phyloP scores from a whole-genome alignment of 768 basidiomycete genomes.

The Leccinum longicurvipes region DNA sequence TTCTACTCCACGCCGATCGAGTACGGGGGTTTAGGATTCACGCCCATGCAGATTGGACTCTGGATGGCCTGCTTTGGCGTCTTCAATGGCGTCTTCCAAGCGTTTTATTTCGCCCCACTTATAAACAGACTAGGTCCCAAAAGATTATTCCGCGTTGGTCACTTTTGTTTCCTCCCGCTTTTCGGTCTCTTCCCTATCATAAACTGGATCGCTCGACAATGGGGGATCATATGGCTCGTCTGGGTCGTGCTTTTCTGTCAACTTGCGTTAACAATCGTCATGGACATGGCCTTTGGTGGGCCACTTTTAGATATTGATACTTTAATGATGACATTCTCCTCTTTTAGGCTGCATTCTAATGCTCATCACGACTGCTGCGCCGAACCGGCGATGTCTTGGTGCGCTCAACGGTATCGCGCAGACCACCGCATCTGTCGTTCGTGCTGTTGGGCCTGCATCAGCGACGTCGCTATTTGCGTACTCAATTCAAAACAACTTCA shows the following conservation, averaged over 20 bases:
- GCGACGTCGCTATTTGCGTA: conserved; percentile 38
- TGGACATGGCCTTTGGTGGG: conserved; percentile 35
- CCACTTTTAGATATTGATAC: neutral
- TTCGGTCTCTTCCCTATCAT: conserved; percentile 33
- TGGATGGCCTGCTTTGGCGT: conserved; percentile 36
- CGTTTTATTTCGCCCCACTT: conserved; percentile 32
- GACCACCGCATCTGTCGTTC: conserved; percentile 28
- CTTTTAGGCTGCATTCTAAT: conserved; percentile 63
- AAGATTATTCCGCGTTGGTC: conserved; percentile 27
- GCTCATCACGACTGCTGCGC: conserved; percentile 62
- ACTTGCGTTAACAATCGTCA: conserved; percentile 16
- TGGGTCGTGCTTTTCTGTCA: conserved; percentile 30
- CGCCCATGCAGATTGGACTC: conserved; percentile 35
- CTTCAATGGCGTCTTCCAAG: conserved; percentile 31
- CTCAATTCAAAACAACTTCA: conserved; percentile 31
- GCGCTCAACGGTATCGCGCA: conserved; percentile 56
- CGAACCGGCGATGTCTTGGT: conserved; percentile 65
- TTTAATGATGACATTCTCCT: conserved; percentile 4
- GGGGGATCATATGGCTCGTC: conserved; percentile 19
- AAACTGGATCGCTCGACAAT: conserved; percentile 24
- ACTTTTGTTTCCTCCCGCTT: conserved; percentile 27
- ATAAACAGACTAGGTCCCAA: conserved; percentile 30
- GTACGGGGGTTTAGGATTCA: conserved; percentile 37
- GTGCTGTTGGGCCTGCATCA: conserved; percentile 33
- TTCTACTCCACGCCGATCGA: conserved; percentile 37